A percentile compares a stretch with the other conserved stretches of the same genome.
Evolutionary conservation across 2,329 filamentous ascomycete species (phyloP).

Genomic region (Diaporthe capsici): DNA sequence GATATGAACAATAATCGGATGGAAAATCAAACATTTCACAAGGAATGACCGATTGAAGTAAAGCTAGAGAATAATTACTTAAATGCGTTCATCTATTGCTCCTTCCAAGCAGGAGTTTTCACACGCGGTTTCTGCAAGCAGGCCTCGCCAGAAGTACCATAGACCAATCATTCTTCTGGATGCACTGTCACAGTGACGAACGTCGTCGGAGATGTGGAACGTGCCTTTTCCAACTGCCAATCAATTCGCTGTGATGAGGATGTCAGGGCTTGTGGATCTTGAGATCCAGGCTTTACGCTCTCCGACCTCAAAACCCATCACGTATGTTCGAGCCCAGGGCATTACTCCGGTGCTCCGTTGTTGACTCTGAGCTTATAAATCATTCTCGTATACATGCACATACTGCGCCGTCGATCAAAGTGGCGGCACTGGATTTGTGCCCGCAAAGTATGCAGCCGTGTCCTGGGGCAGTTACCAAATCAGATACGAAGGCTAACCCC

Average conservation of each 20-base stretch:
- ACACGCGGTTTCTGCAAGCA: neutral
- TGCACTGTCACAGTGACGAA: neutral
- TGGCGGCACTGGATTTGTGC: neutral
- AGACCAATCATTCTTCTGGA: neutral
- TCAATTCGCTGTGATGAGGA: neutral
- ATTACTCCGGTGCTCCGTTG: neutral
- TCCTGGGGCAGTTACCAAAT: too few species aligned
- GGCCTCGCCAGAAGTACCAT: neutral
- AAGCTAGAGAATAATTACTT: neutral
- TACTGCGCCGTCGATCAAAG: neutral
- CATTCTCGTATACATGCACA: neutral
- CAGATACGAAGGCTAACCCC: neutral
- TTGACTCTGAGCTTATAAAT: neutral
- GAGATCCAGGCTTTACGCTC: neutral
- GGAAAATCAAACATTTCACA: neutral
- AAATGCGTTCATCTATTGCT: too few species aligned
- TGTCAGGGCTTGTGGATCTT: neutral
- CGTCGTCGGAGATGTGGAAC: neutral
- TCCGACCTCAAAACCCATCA: neutral
- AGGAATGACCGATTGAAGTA: too few species aligned
- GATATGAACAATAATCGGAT: neutral
- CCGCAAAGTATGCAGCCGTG: neutral
- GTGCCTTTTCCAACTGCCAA: neutral
- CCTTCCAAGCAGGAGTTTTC: neutral
- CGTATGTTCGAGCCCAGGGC: neutral